phyloP scores from a whole-genome alignment of 306 rosid species.

The Trichosanthes cucumerina region DNA sequence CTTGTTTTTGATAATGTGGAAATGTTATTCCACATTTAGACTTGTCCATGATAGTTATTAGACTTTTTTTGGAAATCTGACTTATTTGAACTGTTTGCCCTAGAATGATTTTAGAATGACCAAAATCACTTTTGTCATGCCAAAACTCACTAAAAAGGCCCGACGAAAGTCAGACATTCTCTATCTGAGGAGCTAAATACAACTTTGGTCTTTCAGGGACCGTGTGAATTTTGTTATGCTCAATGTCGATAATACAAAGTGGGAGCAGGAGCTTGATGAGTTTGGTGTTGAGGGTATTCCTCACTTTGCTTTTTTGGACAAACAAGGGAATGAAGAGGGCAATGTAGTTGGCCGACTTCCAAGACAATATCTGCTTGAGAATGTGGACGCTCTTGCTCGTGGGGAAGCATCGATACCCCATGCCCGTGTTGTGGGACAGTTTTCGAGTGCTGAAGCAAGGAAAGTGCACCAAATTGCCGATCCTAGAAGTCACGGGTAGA shows the following conservation, averaged over 20 bases:
- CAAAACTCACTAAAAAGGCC: too few relatives aligned
- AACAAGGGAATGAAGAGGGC: slow-evolving; percentile 86
- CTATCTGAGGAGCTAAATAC: not conserved
- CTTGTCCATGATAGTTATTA: not conserved
- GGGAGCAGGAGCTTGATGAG: slow-evolving; percentile 99
- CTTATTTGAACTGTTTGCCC: not conserved
- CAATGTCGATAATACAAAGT: slow-evolving; percentile 86
- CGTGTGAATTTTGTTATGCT: slow-evolving; percentile 64
- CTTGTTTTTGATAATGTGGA: not conserved
- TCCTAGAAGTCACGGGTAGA: slow-evolving; percentile 90
- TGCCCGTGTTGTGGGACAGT: slow-evolving; percentile 73
- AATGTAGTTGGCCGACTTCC: slow-evolving; percentile 92
- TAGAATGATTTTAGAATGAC: too few relatives aligned
- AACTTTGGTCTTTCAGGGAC: slow-evolving; percentile 29
- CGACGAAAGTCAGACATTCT: too few relatives aligned
- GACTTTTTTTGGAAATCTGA: not conserved
- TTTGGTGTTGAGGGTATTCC: slow-evolving; percentile 99
- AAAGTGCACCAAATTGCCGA: slow-evolving; percentile 79
- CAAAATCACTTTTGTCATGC: too few relatives aligned
- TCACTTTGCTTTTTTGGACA: slow-evolving; percentile 86
- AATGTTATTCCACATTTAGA: not conserved
- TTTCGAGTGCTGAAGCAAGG: slow-evolving; percentile 76
- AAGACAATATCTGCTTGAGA: slow-evolving; percentile 56
- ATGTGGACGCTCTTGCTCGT: slow-evolving; percentile 70
- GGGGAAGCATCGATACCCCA: slow-evolving; percentile 77